Conservation (phyloP, 1,284 basidiomycete genomes). For the Grifola frondosa region DNA sequence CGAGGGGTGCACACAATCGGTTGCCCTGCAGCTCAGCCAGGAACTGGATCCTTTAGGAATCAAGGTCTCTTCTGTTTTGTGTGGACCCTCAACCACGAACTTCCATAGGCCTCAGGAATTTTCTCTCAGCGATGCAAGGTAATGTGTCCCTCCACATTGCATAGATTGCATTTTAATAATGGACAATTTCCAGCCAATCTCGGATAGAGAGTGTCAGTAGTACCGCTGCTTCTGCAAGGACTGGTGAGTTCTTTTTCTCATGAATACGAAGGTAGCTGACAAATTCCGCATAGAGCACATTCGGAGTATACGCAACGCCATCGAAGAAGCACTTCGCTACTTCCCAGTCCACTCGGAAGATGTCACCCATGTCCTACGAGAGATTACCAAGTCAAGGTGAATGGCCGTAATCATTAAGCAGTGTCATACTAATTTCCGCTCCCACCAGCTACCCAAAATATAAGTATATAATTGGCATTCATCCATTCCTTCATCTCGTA, state of each 20-base stretch:
- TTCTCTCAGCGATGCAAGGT: slow-evolving; percentile 6
- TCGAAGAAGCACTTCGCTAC: slow-evolving; percentile 7
- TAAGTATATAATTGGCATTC: slow-evolving; percentile 22
- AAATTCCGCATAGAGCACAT: slow-evolving; percentile 9
- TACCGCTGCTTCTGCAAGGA: no score
- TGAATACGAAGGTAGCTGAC: no score
- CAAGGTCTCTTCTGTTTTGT: slow-evolving; percentile 25
- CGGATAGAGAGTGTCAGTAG: no score
- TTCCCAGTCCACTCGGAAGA: slow-evolving; percentile 17
- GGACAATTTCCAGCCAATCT: no score
- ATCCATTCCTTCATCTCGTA: slow-evolving; percentile 17
- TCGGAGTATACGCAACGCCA: slow-evolving; percentile 9
- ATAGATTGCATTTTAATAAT: no score
- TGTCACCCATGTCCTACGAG: slow-evolving; percentile 11
- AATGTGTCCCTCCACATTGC: no score
- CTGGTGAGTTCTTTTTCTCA: no score
- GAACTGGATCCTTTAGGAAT: slow-evolving; percentile 24
- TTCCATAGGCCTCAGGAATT: neutral
- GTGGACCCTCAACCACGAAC: slow-evolving; percentile 22
- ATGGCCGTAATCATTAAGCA: neutral
- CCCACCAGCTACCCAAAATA: slow-evolving; percentile 24
- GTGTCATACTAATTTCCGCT: slow-evolving; percentile 1
- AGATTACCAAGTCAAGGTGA: slow-evolving; percentile 21
- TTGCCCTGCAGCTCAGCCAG: slow-evolving; percentile 23
- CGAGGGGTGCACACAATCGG: slow-evolving; percentile 11